Conservation (phyloP, 192 early-diverging fungal genomes). For the Linnemannia hyalina region DNA sequence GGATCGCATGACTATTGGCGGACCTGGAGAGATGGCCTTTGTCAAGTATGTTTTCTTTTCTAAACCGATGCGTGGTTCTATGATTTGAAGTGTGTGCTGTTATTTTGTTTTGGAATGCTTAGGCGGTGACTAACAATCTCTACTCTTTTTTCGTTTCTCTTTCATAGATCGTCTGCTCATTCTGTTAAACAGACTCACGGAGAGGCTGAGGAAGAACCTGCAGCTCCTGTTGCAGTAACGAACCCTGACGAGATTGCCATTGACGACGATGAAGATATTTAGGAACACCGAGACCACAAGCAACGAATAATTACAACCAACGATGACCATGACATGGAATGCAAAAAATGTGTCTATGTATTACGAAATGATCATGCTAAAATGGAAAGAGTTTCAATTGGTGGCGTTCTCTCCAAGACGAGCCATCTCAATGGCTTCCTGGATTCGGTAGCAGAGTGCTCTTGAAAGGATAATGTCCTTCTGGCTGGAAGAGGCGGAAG, state of each 20-base stretch:
- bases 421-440: slow-evolving; percentile 34
- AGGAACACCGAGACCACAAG: not conserved
- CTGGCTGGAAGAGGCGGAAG: slow-evolving; percentile 7
- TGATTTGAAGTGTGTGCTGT: no score
- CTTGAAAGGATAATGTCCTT: slow-evolving; percentile 30
- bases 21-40: slow-evolving; percentile 53
- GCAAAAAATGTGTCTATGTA: not conserved
- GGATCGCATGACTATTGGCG: slow-evolving; percentile 52
- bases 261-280: slow-evolving; percentile 69
- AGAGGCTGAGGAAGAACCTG: slow-evolving; percentile 23
- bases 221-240: slow-evolving; percentile 21
- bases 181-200: slow-evolving; percentile 45
- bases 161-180: slow-evolving; percentile 38
- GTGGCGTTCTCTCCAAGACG: slow-evolving; percentile 4
- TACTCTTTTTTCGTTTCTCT: not conserved
- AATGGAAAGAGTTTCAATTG: not conserved
- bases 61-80: not conserved
- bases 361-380: not conserved
- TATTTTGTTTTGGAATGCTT: not conserved
- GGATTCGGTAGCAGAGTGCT: slow-evolving; percentile 45
- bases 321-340: not conserved
- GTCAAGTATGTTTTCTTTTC: slow-evolving; percentile 39
- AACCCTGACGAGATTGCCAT: slow-evolving; percentile 83
- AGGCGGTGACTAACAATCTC: not conserved
- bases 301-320: not conserved